phyloP scores from a whole-genome alignment of 2,329 filamentous ascomycete species.

The Cladosporium sp. region DNA sequence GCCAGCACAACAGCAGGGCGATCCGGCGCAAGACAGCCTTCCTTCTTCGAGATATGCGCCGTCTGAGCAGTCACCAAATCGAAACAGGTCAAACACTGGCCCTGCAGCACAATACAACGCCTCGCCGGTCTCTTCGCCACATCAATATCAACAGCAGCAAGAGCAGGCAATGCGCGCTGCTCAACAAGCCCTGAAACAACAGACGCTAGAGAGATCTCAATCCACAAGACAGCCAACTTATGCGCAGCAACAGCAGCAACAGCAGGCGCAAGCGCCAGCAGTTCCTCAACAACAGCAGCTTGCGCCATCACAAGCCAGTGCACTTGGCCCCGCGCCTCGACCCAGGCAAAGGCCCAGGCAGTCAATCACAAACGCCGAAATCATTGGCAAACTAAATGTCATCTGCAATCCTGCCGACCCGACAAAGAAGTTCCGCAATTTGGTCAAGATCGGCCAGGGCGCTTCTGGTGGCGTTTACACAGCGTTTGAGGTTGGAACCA shows the following conservation, averaged over 20 bases:
- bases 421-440: conserved; percentile 75
- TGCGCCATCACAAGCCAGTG: conserved; percentile 44
- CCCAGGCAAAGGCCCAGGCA: conserved; percentile 75
- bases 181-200: conserved; percentile 66
- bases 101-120: conserved; percentile 42
- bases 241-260: conserved; percentile 35
- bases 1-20: conserved; percentile 28
- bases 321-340: conserved; percentile 56
- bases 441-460: conserved; percentile 95
- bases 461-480: conserved; percentile 95
- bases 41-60: background rate
- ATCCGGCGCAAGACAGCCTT: background rate
- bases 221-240: conserved; percentile 55
- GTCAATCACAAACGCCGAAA: conserved; percentile 66
- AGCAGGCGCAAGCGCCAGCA: conserved; percentile 39
- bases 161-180: conserved; percentile 77
- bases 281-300: conserved; percentile 7
- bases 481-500: conserved; percentile 77
- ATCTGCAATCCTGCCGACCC: conserved; percentile 92
- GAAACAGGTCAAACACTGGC: conserved; percentile 43
- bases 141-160: conserved; percentile 66
- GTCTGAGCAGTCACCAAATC: conserved; percentile 26
- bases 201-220: conserved; percentile 62
- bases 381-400: conserved; percentile 74
- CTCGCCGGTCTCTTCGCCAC: conserved; percentile 42